A percentile compares a stretch with the other conserved stretches of the same genome.
Conservation (phyloP, 2,329 filamentous ascomycete genomes). For the Bipolaris oryzae region DNA sequence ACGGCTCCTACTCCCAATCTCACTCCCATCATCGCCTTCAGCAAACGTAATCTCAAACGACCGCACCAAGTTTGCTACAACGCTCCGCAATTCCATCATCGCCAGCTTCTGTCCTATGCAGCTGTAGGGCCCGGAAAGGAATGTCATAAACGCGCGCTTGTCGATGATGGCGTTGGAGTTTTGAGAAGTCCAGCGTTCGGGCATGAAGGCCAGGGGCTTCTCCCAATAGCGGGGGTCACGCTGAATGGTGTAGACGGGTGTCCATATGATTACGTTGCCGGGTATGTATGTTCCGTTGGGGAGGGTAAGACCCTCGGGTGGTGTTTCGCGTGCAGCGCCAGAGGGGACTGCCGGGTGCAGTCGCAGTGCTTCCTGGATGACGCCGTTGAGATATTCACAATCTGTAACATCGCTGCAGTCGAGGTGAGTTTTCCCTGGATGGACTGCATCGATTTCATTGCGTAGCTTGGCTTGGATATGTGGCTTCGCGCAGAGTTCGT, state of each 20-base stretch:
- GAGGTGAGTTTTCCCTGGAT: constrained; percentile 27
- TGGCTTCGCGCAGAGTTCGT: constrained; percentile 38
- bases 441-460: constrained; percentile 24
- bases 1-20: constrained; percentile 25
- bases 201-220: constrained; percentile 33
- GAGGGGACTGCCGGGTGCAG: constrained; percentile 41
- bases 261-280: constrained; percentile 37
- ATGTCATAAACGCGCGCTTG: constrained; percentile 71
- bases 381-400: constrained; percentile 37
- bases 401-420: constrained; percentile 35
- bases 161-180: constrained; percentile 28
- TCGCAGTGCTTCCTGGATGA: constrained; percentile 40
- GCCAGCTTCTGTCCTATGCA: constrained; percentile 73
- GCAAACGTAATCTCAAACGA: constrained; percentile 61
- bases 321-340: constrained; percentile 42
- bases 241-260: constrained; percentile 39
- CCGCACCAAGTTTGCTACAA: constrained; percentile 65
- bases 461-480: constrained; percentile 31
- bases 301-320: constrained; percentile 39
- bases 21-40: constrained; percentile 30
- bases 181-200: constrained; percentile 41
- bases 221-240: constrained; percentile 38
- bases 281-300: constrained; percentile 41
- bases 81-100: constrained; percentile 67
- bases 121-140: constrained; percentile 69